Percentiles rank a stretch among this genome's conserved stretches.
These are phyloP conservation scores for Diaporthe humulicola DNA, from an alignment of 2,329 filamentous ascomycete species.

Conservation along the genomic window DNA sequence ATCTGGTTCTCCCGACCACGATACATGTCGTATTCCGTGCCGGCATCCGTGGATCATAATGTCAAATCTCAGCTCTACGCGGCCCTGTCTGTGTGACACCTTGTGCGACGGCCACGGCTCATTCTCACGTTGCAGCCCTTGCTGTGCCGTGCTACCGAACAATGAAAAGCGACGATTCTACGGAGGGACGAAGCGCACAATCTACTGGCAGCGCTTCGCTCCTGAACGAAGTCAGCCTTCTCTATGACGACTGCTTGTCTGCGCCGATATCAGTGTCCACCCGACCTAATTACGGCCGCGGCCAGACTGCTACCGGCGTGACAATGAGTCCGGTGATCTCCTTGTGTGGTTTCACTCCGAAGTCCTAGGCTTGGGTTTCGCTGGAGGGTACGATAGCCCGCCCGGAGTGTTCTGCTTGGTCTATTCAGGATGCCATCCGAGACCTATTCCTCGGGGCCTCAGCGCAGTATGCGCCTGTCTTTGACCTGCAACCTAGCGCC, in stretches of 20 bases:
- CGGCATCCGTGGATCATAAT: constrained; percentile 38
- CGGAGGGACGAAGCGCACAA: constrained; percentile 2
- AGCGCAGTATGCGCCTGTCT: neutral
- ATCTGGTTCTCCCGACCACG: constrained; percentile 37
- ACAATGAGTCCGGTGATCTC: neutral
- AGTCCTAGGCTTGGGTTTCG: neutral
- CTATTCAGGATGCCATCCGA: neutral
- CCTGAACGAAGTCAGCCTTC: constrained; percentile 32
- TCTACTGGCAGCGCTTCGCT: constrained; percentile 33
- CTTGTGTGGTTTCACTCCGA: neutral
- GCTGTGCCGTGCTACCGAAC: constrained; percentile 32
- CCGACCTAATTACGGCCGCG: constrained; percentile 26
- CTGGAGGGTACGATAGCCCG: neutral
- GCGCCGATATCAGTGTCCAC: constrained; percentile 4
- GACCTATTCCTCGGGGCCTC: neutral
- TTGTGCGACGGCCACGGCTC: constrained; percentile 7
- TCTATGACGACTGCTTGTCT: constrained; percentile 3
- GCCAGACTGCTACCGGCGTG: neutral
- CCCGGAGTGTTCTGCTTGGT: neutral
- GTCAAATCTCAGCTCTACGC: constrained; percentile 31
- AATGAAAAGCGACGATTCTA: constrained; percentile 11
- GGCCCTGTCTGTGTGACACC: constrained; percentile 18
- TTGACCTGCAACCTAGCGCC: neutral
- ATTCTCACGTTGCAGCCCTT: constrained; percentile 12
- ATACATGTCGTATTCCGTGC: constrained; percentile 36